phyloP scores from a whole-genome alignment of 371 early-diverging fungal genomes.

The Mucor velutinosus region DNA sequence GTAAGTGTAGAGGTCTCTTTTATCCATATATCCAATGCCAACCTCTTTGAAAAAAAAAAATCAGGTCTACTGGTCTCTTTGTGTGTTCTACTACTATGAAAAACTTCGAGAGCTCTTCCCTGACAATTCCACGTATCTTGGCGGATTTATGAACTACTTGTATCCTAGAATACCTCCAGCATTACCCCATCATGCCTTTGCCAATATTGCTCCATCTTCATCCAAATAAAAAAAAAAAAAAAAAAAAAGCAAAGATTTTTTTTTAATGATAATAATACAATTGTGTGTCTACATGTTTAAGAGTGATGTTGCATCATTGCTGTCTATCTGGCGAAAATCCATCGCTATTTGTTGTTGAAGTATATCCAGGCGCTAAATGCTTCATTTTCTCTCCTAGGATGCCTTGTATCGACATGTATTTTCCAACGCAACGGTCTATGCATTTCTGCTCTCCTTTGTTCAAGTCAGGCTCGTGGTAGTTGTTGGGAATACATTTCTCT shows the following conservation, averaged over 20 bases:
- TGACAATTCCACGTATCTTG: background rate
- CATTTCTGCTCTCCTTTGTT: slow-evolving; percentile 97
- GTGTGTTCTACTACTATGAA: slow-evolving; percentile 41
- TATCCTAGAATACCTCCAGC: background rate
- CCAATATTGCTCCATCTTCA: background rate
- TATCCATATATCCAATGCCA: background rate
- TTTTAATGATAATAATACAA: slow-evolving; percentile 10
- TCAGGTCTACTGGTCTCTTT: slow-evolving; percentile 42
- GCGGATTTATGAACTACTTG: slow-evolving; percentile 13
- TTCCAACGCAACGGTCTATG: slow-evolving; percentile 90
- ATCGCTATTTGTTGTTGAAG: slow-evolving; percentile 8
- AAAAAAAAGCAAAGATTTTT: background rate
- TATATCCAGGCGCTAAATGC: slow-evolving; percentile 33
- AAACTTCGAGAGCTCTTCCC: slow-evolving; percentile 28
- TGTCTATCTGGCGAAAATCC: slow-evolving; percentile 10
- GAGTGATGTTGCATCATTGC: background rate
- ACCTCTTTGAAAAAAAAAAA: background rate
- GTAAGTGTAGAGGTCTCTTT: slow-evolving; percentile 17
- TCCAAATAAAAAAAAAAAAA: slow-evolving; percentile 2
- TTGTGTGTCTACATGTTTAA: background rate
- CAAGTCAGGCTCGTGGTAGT: slow-evolving; percentile 86
- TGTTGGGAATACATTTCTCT: slow-evolving; percentile 84
- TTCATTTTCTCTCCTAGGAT: slow-evolving; percentile 73
- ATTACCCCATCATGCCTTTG: background rate
- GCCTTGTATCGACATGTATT: slow-evolving; percentile 80